These are phyloP conservation scores for Tuber microsphaerosporum DNA, from an alignment of 495 filamentous ascomycete species.

Conservation along the genomic window DNA sequence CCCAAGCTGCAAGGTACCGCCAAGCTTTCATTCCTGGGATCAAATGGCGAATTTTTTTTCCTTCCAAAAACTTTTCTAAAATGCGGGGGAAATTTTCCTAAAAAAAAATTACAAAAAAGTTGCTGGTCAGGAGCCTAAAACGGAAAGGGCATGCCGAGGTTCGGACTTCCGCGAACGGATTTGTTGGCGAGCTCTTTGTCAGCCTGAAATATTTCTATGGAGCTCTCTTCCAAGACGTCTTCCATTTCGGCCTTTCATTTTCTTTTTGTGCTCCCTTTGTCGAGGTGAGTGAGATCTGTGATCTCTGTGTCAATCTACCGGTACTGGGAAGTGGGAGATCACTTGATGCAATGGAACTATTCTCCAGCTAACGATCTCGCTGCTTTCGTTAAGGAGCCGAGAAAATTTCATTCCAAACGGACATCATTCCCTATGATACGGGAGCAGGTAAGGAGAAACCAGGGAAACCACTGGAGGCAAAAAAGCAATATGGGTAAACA, in stretches of 20 bases:
- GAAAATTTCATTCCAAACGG: not conserved
- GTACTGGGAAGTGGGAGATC: slow-evolving; percentile 15
- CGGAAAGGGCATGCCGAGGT: not conserved
- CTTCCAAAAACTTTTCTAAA: not conserved
- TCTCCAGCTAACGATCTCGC: not conserved
- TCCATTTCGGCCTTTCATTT: not conserved
- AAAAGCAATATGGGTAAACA: not conserved
- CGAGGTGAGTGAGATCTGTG: not conserved
- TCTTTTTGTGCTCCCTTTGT: not conserved
- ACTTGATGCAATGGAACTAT: slow-evolving; percentile 25
- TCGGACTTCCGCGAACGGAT: slow-evolving; percentile 2
- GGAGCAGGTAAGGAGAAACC: not conserved
- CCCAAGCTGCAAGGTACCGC: slow-evolving; percentile 4
- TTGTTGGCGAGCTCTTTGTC: not conserved
- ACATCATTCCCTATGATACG: not conserved
- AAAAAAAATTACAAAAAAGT: not conserved
- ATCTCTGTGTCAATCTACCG: not conserved
- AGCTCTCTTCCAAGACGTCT: not conserved
- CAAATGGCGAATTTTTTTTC: not conserved
- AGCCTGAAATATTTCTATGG: not conserved
- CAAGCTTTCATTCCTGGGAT: not conserved
- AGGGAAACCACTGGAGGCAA: not conserved
- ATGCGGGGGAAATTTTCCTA: not conserved
- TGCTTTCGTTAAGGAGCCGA: not conserved
- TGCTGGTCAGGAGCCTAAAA: not conserved